Evolutionary conservation across 78 protist genomes (phyloP), one percentile per base, ranked within the genome.

Genomic region (Monocercomonoides exilis): DNA sequence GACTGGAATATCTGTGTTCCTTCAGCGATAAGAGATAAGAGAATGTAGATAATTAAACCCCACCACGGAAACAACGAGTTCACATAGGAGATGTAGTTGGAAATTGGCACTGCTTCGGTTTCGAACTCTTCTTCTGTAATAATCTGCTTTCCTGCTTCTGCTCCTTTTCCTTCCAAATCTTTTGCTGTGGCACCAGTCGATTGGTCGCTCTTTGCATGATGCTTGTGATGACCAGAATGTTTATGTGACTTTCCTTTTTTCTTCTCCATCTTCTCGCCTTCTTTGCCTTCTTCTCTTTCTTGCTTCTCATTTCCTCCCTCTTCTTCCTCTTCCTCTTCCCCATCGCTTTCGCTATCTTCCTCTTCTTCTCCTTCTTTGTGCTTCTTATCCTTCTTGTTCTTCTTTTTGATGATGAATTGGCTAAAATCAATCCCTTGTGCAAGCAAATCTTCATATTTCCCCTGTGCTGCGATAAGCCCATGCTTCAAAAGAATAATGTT

Each of bases 391-490:
- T 11, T 32, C 38, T 54, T 11, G 70, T 21, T 54, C 70, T 11
- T 32, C 11, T 21, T 21, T 21, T 79, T 79, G 11, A 79, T 21
- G 43, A 79, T 21, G 82, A 38, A 79, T 21, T 6, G 6, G 11
- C 11, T 6, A 21, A 79, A 79, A 41, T 79, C 11, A 41, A 79
- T 33, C 11, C 82, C 82, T 33, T 21, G 4, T 41, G 82, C 6
- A 4, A 5, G 4, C 82, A 79, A 21, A 29, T 79, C 82, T 6
- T 6, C 82, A 21, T 79, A 79, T 41, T 33, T 33, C 11, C 97
- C 97, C 21, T 45, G 44, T 32, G 84, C 91, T 5, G 6, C 90
- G 41, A 96, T 36, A 29, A 38, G 34, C 43, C 97, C 97, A 80
- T 94, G 92, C 41, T 93, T 81, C 80, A 93, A 32, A 35, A 89